Evolutionary conservation across 2,329 filamentous ascomycete genomes (phyloP).

Genomic region (Peltaster fructicola): DNA sequence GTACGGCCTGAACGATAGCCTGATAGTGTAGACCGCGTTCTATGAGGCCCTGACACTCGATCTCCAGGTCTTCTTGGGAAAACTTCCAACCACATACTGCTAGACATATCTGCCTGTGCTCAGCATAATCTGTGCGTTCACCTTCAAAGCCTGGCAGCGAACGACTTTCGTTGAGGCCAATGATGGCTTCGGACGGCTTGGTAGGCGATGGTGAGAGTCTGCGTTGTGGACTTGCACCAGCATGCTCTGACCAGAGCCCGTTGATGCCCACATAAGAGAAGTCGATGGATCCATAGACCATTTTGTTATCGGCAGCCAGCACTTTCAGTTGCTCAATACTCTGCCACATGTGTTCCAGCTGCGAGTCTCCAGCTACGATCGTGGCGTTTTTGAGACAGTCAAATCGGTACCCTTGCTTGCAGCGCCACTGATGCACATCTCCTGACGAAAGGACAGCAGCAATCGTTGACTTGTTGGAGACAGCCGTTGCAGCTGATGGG

Average conservation of each 20-base stretch:
- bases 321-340: slow-evolving; percentile 51
- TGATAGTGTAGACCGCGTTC: slow-evolving; percentile 47
- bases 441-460: too few species aligned
- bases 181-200: slow-evolving; percentile 30
- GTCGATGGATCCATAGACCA: slow-evolving; percentile 51
- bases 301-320: slow-evolving; percentile 47
- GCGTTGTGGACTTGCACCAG: slow-evolving; percentile 28
- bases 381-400: slow-evolving; percentile 46
- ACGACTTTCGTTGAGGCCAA: slow-evolving; percentile 44
- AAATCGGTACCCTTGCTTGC: slow-evolving; percentile 37
- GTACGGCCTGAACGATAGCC: slow-evolving; percentile 58
- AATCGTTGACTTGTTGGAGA: too few species aligned
- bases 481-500: too few species aligned
- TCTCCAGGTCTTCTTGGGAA: slow-evolving; percentile 32
- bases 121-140: slow-evolving; percentile 43
- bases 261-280: slow-evolving; percentile 59
- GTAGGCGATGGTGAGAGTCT: slow-evolving; percentile 9
- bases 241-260: slow-evolving; percentile 47
- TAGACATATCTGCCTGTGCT: slow-evolving; percentile 58
- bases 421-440: slow-evolving; percentile 29
- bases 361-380: slow-evolving; percentile 53
- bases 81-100: slow-evolving; percentile 58
- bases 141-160: slow-evolving; percentile 47
- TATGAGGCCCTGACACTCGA: slow-evolving; percentile 32
- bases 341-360: slow-evolving; percentile 64